phyloP scores from a whole-genome alignment of 2,329 filamentous ascomycete species.

The Achaetomium macrosporum region DNA sequence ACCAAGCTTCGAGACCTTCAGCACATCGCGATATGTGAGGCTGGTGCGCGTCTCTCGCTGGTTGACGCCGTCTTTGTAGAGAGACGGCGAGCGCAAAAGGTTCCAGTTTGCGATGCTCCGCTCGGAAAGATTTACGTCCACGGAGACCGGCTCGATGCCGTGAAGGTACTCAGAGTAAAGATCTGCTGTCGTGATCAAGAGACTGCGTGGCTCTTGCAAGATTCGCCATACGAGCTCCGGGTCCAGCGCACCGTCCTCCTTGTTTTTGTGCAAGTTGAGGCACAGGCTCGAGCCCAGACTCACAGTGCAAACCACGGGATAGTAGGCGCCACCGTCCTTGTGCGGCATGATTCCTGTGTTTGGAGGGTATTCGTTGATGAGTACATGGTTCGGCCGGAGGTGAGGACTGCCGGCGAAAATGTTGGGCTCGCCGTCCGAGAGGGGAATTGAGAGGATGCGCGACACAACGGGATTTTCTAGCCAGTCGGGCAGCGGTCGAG shows the following conservation, averaged over 20 bases:
- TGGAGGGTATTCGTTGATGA: constrained; percentile 86
- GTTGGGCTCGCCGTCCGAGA: constrained; percentile 32
- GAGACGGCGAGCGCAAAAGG: constrained; percentile 48
- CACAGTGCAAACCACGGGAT: constrained; percentile 83
- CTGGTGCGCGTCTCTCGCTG: constrained; percentile 59
- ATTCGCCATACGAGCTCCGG: constrained; percentile 50
- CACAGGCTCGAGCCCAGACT: constrained; percentile 75
- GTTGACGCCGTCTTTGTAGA: constrained; percentile 48
- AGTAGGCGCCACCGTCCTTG: constrained; percentile 85
- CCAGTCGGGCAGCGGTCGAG: constrained; percentile 65
- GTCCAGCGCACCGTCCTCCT: constrained; percentile 53
- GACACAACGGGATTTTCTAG: constrained; percentile 64
- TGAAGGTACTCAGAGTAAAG: constrained; percentile 69
- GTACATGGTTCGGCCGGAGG: constrained; percentile 74
- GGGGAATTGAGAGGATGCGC: constrained; percentile 48
- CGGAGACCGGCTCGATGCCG: constrained; percentile 61
- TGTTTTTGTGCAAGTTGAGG: constrained; percentile 66
- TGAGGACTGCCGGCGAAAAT: constrained; percentile 65
- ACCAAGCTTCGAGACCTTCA: constrained; percentile 70
- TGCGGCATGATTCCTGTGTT: constrained; percentile 96
- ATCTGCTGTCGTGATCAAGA: constrained; percentile 64
- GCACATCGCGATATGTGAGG: constrained; percentile 79
- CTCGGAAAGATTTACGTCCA: constrained; percentile 59
- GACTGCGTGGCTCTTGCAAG: constrained; percentile 76
- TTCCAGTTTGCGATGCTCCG: constrained; percentile 67